Percentiles rank a stretch among this genome's conserved stretches.
Conservation (phyloP, 2,329 filamentous ascomycete species). For the Ophiosphaerella herpotricha region DNA sequence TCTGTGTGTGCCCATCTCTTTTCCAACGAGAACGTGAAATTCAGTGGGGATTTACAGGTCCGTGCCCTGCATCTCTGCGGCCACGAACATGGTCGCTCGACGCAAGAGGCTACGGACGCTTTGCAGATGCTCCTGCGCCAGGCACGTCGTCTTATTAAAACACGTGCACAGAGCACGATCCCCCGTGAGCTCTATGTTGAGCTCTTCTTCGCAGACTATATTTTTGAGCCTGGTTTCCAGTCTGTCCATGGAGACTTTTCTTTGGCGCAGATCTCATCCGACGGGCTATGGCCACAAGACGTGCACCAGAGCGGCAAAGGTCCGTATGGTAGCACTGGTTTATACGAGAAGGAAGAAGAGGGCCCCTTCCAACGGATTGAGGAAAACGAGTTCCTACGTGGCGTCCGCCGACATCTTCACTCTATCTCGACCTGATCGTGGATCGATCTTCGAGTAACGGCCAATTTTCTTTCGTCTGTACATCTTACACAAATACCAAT, state of each 20-base stretch:
- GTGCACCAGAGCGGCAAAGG: constrained; percentile 50
- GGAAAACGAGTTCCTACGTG: constrained; percentile 46
- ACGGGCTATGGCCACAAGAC: constrained; percentile 48
- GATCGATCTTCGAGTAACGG: constrained; percentile 17
- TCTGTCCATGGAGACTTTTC: constrained; percentile 57
- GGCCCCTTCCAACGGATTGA: constrained; percentile 46
- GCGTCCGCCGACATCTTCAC: constrained; percentile 41
- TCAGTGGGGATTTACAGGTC: constrained; percentile 55
- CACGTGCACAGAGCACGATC: constrained; percentile 44
- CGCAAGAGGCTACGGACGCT: constrained; percentile 40
- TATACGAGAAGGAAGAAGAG: constrained; percentile 56
- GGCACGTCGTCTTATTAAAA: constrained; percentile 48
- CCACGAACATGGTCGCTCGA: constrained; percentile 44
- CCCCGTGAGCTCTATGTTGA: constrained; percentile 51
- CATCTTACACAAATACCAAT: constrained; percentile 17
- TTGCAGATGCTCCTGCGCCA: constrained; percentile 49
- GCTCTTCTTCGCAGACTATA: constrained; percentile 57
- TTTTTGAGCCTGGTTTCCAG: constrained; percentile 54
- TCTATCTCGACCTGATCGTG: constrained; percentile 43
- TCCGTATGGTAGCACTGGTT: constrained; percentile 55
- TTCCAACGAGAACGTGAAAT: constrained; percentile 50
- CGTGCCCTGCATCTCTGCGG: constrained; percentile 55
- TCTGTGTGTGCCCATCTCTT: constrained; percentile 55
- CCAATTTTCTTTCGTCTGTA: constrained; percentile 27
- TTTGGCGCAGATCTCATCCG: constrained; percentile 47